Conservation (phyloP, 2,329 filamentous ascomycete genomes). For the Xylaria sp. region DNA sequence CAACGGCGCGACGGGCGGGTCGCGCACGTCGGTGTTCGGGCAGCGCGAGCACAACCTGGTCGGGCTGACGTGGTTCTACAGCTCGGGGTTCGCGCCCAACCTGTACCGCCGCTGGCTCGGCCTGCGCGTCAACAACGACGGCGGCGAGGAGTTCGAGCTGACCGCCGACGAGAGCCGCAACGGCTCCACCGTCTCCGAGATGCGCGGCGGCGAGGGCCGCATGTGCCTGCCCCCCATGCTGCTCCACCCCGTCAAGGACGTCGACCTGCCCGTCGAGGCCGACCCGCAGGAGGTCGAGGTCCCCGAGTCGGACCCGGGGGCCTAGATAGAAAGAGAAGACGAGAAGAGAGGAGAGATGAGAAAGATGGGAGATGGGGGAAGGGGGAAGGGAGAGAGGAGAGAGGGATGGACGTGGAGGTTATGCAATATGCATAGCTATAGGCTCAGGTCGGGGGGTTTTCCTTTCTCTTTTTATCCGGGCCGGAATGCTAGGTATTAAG, state of each 20-base stretch:
- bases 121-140: conserved; percentile 75
- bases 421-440: too few relatives aligned
- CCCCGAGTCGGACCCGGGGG: conserved; percentile 54
- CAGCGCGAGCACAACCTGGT: conserved; percentile 87
- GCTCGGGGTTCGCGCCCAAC: conserved; percentile 77
- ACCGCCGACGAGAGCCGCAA: conserved; percentile 56
- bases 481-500: too few relatives aligned
- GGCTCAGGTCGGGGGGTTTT: too few relatives aligned
- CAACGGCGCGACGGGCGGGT: conserved; percentile 74
- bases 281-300: conserved; percentile 50
- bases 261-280: conserved; percentile 66
- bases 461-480: too few relatives aligned
- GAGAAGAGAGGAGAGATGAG: too few relatives aligned
- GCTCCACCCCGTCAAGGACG: conserved; percentile 83
- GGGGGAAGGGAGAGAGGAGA: background rate
- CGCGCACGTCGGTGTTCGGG: conserved; percentile 73
- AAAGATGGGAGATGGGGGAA: background rate
- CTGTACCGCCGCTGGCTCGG: conserved; percentile 87
- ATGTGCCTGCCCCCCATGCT: conserved; percentile 93
- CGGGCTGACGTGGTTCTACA: conserved; percentile 91
- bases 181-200: conserved; percentile 51
- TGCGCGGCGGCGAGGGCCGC: conserved; percentile 73
- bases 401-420: too few relatives aligned
- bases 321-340: conserved; percentile 30
- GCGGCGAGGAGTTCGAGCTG: conserved; percentile 75